phyloP scores from a whole-genome alignment of 108 stramenopile genomes.

The Pseudonitzschia delicatissima region DNA sequence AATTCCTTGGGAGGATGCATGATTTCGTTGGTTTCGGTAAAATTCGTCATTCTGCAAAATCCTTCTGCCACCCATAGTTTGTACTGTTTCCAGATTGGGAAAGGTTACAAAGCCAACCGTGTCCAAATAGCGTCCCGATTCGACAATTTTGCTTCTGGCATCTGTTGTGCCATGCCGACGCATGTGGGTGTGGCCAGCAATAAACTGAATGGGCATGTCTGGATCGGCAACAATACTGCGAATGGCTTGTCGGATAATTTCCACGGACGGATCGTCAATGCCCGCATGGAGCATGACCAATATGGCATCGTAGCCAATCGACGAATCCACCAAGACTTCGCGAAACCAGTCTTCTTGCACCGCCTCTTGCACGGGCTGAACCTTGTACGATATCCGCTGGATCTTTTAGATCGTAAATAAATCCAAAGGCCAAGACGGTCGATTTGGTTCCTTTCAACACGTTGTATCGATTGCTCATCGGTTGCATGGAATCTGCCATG shows the following conservation, averaged over 20 bases:
- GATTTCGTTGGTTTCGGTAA: too few species aligned
- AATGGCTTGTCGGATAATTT: conserved; percentile 39
- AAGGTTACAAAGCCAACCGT: conserved; percentile 78
- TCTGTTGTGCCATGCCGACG: conserved; percentile 25
- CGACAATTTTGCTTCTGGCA: conserved; percentile 31
- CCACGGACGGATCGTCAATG: conserved; percentile 55
- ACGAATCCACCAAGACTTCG: conserved; percentile 31
- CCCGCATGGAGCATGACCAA: conserved; percentile 78
- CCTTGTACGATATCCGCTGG: conserved; percentile 21
- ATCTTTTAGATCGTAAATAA: conserved; percentile 64
- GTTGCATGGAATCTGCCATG: neutral
- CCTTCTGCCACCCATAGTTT: too few species aligned
- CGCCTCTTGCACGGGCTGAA: conserved; percentile 49
- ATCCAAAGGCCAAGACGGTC: conserved; percentile 62
- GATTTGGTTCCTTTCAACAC: conserved; percentile 49
- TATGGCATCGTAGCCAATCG: conserved; percentile 58
- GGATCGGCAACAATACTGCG: conserved; percentile 32
- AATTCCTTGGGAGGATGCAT: too few species aligned
- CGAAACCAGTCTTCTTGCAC: conserved; percentile 62
- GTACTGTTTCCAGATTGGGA: conserved; percentile 21
- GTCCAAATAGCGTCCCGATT: conserved; percentile 74
- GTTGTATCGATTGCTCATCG: conserved; percentile 49
- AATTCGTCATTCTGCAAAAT: too few species aligned
- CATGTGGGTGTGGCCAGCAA: conserved; percentile 71
- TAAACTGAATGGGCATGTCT: conserved; percentile 66